Percentiles rank a stretch among this genome's conserved stretches.
Conservation (phyloP, 2,329 filamentous ascomycete species). For the Alternaria metachromatica region DNA sequence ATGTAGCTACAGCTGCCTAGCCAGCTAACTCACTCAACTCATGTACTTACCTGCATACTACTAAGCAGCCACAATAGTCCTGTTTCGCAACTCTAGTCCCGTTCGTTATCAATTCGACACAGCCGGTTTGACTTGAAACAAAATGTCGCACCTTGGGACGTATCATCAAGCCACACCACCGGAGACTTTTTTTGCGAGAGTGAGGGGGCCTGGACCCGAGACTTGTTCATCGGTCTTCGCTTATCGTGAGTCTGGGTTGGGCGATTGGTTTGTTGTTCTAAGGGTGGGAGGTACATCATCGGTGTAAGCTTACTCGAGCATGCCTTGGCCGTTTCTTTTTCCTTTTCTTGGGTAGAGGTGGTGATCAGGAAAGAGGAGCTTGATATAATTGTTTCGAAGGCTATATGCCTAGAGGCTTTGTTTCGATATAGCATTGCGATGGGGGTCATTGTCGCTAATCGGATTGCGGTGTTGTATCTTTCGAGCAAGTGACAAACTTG, state of each 20-base stretch:
- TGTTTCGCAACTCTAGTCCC: background rate
- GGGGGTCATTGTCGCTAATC: background rate
- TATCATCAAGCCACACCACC: background rate
- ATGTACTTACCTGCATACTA: background rate
- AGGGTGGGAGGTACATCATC: background rate
- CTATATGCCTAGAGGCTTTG: background rate
- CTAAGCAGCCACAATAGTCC: constrained; percentile 5
- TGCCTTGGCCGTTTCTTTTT: background rate
- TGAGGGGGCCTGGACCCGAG: background rate
- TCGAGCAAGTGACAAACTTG: background rate
- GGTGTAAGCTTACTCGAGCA: background rate
- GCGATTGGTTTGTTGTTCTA: background rate
- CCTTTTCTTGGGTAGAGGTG: background rate
- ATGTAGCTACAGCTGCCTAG: background rate
- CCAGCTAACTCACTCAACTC: background rate
- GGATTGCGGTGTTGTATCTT: background rate
- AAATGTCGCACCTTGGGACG: background rate
- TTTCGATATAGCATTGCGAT: background rate
- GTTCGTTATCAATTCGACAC: background rate
- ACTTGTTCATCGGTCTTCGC: background rate
- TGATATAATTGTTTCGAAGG: background rate
- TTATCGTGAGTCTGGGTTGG: background rate
- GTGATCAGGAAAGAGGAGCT: background rate
- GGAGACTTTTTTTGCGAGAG: background rate
- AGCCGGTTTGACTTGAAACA: background rate